Evolutionary conservation across 768 basidiomycete genomes (phyloP).

Genomic region (Gyrodon lividus): DNA sequence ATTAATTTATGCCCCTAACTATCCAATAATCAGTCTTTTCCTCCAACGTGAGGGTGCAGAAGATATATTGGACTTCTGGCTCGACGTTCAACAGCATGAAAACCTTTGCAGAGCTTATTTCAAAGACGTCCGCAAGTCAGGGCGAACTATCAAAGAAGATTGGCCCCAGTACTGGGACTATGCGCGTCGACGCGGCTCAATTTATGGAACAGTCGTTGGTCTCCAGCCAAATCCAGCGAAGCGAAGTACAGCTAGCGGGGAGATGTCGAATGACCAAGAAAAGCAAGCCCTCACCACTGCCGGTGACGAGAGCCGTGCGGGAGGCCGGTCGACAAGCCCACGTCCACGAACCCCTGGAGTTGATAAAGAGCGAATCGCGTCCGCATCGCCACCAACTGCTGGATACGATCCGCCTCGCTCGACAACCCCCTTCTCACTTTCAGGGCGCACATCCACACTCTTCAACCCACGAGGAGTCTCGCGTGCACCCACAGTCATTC

Average conservation of each 20-base stretch:
- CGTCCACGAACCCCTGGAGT: constrained; percentile 41
- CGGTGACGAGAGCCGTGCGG: constrained; percentile 45
- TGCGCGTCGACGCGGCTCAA: constrained; percentile 87
- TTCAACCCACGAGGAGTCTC: constrained; percentile 77
- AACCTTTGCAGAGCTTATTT: constrained; percentile 98
- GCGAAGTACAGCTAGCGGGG: constrained; percentile 77
- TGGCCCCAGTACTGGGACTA: constrained; percentile 99
- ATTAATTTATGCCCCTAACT: background rate
- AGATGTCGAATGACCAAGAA: constrained; percentile 68
- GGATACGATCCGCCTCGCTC: constrained; percentile 58
- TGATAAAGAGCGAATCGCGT: constrained; percentile 41
- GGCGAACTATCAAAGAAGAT: constrained; percentile 88
- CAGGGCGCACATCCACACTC: constrained; percentile 71
- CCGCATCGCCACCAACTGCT: constrained; percentile 46
- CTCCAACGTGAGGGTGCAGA: constrained; percentile 94
- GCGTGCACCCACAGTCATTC: constrained; percentile 91
- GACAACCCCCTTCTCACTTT: constrained; percentile 77
- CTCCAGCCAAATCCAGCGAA: constrained; percentile 62
- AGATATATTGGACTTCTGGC: constrained; percentile 97
- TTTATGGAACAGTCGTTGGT: constrained; percentile 88
- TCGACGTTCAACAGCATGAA: constrained; percentile 99
- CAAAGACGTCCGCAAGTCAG: constrained; percentile 96
- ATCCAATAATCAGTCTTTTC: constrained; percentile 63
- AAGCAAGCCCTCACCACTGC: constrained; percentile 56
- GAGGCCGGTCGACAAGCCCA: constrained; percentile 59